phyloP scores from a whole-genome alignment of 2,329 filamentous ascomycete species.

The Pestalotiopsis sp. region DNA sequence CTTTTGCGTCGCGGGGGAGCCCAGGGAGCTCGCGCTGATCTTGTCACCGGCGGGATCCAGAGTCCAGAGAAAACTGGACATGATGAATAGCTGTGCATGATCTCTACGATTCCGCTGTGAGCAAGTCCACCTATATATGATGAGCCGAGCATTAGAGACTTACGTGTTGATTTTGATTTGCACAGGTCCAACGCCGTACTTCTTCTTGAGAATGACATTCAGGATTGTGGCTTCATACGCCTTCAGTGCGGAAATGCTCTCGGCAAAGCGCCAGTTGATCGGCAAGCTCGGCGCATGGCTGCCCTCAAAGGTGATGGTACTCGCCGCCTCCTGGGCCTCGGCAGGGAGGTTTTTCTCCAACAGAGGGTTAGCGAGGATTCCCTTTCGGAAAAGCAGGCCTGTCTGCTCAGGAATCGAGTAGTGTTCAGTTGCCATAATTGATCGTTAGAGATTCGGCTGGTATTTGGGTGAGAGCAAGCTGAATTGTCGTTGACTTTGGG shows the following conservation, averaged over 20 bases:
- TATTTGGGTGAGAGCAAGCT: too few relatives aligned
- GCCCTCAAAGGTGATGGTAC: conserved; percentile 40
- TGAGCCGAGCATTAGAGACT: not conserved
- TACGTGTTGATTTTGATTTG: conserved; percentile 50
- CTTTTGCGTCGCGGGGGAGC: not conserved
- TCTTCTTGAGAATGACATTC: conserved; percentile 45
- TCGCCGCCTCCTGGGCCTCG: not conserved
- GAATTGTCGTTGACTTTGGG: too few relatives aligned
- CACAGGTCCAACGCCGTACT: conserved; percentile 43
- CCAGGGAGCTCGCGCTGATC: conserved; percentile 19
- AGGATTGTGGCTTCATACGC: conserved; percentile 50
- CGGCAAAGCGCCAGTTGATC: conserved; percentile 60
- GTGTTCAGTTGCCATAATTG: not conserved
- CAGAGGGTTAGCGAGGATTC: not conserved
- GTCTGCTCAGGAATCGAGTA: not conserved
- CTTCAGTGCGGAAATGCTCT: conserved; percentile 53
- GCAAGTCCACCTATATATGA: not conserved
- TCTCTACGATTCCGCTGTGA: conserved; percentile 23
- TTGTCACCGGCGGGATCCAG: conserved; percentile 23
- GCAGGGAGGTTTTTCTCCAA: not conserved
- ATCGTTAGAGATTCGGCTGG: not conserved
- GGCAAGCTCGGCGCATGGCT: conserved; percentile 46
- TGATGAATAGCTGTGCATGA: conserved; percentile 46
- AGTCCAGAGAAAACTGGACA: conserved; percentile 39
- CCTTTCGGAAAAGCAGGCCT: not conserved